Percentiles rank a stretch among this genome's conserved stretches.
Conservation (phyloP, 1,284 basidiomycete species). For the Wallemia hederae region DNA sequence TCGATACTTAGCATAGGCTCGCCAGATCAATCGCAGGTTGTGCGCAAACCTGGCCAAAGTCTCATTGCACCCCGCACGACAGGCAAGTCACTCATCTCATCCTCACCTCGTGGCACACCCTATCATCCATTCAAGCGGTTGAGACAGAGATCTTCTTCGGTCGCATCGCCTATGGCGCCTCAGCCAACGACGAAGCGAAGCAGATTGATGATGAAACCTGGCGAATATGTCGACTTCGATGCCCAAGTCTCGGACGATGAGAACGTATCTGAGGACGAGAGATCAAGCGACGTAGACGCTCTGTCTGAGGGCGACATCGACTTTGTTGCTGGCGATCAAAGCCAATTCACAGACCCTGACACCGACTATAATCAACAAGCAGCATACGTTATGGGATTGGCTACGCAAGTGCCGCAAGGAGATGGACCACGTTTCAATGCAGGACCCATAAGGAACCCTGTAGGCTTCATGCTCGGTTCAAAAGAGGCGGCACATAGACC, state of each 20-base stretch:
- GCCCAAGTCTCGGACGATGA: constrained; percentile 12
- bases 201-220: background rate
- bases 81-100: background rate
- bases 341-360: constrained; percentile 19
- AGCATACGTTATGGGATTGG: constrained; percentile 14
- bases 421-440: constrained; percentile 12
- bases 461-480: background rate
- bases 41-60: background rate
- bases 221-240: constrained; percentile 12
- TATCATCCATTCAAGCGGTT: background rate
- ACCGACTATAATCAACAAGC: constrained; percentile 17
- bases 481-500: background rate
- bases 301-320: constrained; percentile 15
- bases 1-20: background rate
- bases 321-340: constrained; percentile 19
- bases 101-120: background rate
- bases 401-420: constrained; percentile 11
- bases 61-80: background rate
- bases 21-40: background rate
- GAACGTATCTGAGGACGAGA: background rate
- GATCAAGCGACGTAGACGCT: constrained; percentile 10
- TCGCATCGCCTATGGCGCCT: background rate
- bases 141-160: background rate
- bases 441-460: background rate
- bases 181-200: background rate